Evolutionary conservation across 2,329 filamentous ascomycete species (phyloP), one percentile per base, ranked within the genome.

Genomic region (Clonostachys byssicola): DNA sequence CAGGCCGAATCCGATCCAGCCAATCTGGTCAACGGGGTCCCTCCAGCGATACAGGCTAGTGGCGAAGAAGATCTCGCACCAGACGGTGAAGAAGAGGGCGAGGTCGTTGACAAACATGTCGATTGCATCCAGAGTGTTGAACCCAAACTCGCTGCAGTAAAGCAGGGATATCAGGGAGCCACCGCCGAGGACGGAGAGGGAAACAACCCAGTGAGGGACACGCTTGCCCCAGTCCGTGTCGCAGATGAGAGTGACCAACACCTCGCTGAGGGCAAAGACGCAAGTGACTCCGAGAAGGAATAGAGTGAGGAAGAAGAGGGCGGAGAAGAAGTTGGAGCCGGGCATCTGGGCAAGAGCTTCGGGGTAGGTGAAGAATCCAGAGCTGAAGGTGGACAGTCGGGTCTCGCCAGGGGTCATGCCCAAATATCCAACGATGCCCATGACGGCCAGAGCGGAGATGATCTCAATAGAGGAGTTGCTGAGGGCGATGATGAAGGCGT

Each of bases 71-170:
- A 75, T 60, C 64, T 80, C 60, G 40, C 70, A 58, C 69, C 73
- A 68, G 48, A 81, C 66, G 40, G 78, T 68, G 55, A 81, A 71
- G 49, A 80, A 67, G 12, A 80, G 60, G 12, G 71, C 62, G 4
- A 77, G 54, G 44, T 79, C 74, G 55, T 78, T 80, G 52, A 78
- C 67, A 65, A 71, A 80, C 10, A 68, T 62, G 44, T 80, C 77
- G 5, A 79, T 65, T 0, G 74, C 76, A 47, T 77, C 71, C 0
- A 80, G 63, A 0, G 75, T 60, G 47, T 73, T 72, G 54, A 75
- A 80, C 0, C 77, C 76, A 34, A 79, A 78, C 39, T 78, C 65
- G 0, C 76, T 78, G 56, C 75, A 78, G 51, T 79, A 80, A 0
- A 74, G 68, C 3, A 81, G 58, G 12, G 71, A 75, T 42, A 78